phyloP scores from a whole-genome alignment of 371 early-diverging fungal genomes.

The Actinomortierella ambigua region DNA sequence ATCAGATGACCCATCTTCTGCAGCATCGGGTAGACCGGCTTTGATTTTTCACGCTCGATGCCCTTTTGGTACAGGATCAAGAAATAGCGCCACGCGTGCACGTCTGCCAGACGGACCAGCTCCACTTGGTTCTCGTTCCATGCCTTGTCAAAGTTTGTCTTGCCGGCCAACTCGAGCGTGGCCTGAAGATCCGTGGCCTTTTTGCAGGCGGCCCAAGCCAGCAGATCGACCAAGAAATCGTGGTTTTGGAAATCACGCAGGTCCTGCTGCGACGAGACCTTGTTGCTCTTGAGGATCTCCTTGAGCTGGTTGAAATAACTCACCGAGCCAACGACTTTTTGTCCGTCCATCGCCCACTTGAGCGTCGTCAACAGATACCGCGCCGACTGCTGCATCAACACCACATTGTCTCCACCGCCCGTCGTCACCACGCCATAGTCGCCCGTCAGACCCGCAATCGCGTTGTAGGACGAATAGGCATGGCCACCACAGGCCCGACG shows the following conservation, averaged over 20 bases:
- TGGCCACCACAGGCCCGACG: constrained; percentile 67
- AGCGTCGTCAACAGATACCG: constrained; percentile 51
- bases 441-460: constrained; percentile 62
- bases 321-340: constrained; percentile 42
- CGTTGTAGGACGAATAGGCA: constrained; percentile 71
- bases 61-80: constrained; percentile 32
- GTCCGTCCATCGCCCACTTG: constrained; percentile 38
- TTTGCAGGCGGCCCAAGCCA: constrained; percentile 44
- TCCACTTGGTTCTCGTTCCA: constrained; percentile 52
- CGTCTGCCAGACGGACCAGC: constrained; percentile 47
- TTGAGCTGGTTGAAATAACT: constrained; percentile 47
- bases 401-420: constrained; percentile 74
- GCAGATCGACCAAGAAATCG: constrained; percentile 37
- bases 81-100: constrained; percentile 45
- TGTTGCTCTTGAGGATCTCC: constrained; percentile 19
- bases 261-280: constrained; percentile 32
- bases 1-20: constrained; percentile 40
- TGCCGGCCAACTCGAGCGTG: constrained; percentile 18
- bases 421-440: constrained; percentile 77
- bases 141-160: constrained; percentile 27
- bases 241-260: constrained; percentile 45
- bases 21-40: constrained; percentile 29
- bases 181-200: constrained; percentile 26
- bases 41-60: constrained; percentile 29
- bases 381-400: constrained; percentile 66